Conservation (phyloP, 2,329 filamentous ascomycete genomes). For the Lecanicillium sp. region DNA sequence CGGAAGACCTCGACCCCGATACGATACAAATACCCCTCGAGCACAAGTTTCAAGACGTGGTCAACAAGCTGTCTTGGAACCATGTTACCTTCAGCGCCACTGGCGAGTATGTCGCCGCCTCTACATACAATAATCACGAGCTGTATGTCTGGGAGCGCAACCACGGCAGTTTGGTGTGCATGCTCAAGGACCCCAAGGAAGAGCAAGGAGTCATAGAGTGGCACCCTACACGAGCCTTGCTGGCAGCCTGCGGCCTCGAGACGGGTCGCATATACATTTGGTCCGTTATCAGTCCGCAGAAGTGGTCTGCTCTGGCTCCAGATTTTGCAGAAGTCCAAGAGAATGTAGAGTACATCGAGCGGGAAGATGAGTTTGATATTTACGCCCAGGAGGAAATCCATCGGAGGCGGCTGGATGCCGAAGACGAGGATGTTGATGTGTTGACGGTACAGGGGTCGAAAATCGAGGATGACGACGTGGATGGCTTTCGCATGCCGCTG, state of each 20-base stretch:
- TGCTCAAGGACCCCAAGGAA: conserved; percentile 93
- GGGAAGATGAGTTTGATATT: conserved; percentile 96
- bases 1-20: conserved; percentile 66
- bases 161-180: conserved; percentile 89
- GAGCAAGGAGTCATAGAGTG: conserved; percentile 96
- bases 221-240: conserved; percentile 81
- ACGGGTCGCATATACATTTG: conserved; percentile 91
- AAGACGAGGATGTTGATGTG: conserved; percentile 92
- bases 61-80: conserved; percentile 93
- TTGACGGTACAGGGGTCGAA: conserved; percentile 65
- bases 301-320: conserved; percentile 93
- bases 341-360: conserved; percentile 93
- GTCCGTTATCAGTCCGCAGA: conserved; percentile 90
- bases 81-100: conserved; percentile 92
- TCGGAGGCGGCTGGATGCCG: conserved; percentile 78
- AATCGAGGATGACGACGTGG: conserved; percentile 45
- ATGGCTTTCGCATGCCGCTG: conserved; percentile 83
- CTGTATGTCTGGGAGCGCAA: conserved; percentile 97
- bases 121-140: conserved; percentile 97
- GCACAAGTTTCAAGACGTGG: conserved; percentile 97
- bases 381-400: conserved; percentile 92
- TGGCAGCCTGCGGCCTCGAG: conserved; percentile 88
- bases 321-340: conserved; percentile 98
- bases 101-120: conserved; percentile 92
- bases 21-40: conserved; percentile 86